phyloP scores from a whole-genome alignment of 2,329 filamentous ascomycete genomes.

The Nemania bipapillata region DNA sequence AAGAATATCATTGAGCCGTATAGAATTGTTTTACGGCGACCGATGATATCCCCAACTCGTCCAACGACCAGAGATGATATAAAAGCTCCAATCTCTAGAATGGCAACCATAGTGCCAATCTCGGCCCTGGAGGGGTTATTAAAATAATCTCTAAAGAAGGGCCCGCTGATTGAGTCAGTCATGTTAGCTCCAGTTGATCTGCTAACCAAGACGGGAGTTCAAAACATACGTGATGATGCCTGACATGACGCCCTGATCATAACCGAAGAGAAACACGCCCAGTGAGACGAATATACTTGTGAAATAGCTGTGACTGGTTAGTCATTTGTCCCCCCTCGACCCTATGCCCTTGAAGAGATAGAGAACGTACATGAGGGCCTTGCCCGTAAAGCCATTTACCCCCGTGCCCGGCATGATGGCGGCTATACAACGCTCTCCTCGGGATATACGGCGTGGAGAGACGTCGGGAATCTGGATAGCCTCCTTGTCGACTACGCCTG shows the following conservation, averaged over 20 bases:
- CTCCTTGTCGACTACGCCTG: constrained; percentile 71
- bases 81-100: constrained; percentile 92
- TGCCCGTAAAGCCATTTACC: constrained; percentile 92
- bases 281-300: constrained; percentile 90
- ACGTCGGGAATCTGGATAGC: constrained; percentile 84
- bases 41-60: constrained; percentile 89
- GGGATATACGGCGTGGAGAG: constrained; percentile 69
- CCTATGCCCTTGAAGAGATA: background rate
- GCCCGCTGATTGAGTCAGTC: constrained; percentile 67
- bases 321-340: background rate
- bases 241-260: constrained; percentile 92
- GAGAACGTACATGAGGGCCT: constrained; percentile 80
- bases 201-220: background rate
- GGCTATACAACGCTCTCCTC: constrained; percentile 76
- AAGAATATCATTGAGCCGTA: constrained; percentile 93
- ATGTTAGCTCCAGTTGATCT: constrained; percentile 35
- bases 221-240: constrained; percentile 70
- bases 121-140: constrained; percentile 85
- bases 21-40: constrained; percentile 86
- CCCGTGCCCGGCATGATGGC: constrained; percentile 86
- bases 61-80: constrained; percentile 89
- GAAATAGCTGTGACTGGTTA: constrained; percentile 75
- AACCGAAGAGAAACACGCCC: constrained; percentile 88
- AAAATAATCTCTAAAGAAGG: constrained; percentile 92
- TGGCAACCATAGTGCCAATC: constrained; percentile 97